Conservation (phyloP, 176 grass and related monocot species). For the barley (Hordeum vulgare) region MorexV3_pseudomolecules_assembly NC_058524.1:596660168-596660667, state of each 20-base stretch:
- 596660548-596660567: background rate
- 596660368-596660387: background rate
- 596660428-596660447: background rate
- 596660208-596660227: slow-evolving; percentile 53
- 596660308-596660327: background rate
- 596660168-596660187: slow-evolving; percentile 85
- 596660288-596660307: background rate
- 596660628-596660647: background rate
- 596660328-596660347: background rate
- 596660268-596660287: slow-evolving; percentile 34
- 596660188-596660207: slow-evolving; percentile 71
- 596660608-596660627: slow-evolving; percentile 21
- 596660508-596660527: background rate
- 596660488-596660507: background rate
- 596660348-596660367: background rate
- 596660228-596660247: slow-evolving; percentile 66
- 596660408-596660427: background rate
- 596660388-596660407: background rate
- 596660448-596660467: background rate
- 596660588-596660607: background rate
- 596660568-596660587: background rate
- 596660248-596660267: slow-evolving; percentile 64
- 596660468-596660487: background rate
- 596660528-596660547: background rate
- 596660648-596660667: too few relatives aligned